A percentile compares a stretch with the other conserved stretches of the same genome.
phyloP scores from a whole-genome alignment of 306 rosid genomes.

The Canavalia ensiformis region DNA sequence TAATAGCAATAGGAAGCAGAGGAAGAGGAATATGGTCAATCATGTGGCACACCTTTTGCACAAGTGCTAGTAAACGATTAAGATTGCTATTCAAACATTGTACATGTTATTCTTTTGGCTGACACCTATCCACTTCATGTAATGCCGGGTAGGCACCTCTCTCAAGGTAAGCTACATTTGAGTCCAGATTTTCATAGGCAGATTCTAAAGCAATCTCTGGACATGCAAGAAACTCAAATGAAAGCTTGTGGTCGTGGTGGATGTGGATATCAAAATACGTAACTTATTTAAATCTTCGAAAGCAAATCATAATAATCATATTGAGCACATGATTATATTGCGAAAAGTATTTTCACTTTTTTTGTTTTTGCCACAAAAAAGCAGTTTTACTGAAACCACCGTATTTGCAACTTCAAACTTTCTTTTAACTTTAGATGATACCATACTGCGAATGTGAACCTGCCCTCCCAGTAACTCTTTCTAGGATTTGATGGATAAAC shows the following conservation, averaged over 20 bases:
- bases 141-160: slow-evolving; percentile 89
- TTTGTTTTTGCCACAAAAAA: no score
- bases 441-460: no score
- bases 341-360: no score
- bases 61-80: slow-evolving; percentile 90
- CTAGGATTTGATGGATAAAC: no score
- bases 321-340: no score
- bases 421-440: no score
- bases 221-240: slow-evolving; percentile 89
- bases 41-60: slow-evolving; percentile 77
- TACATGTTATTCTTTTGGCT: slow-evolving; percentile 95
- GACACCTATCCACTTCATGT: slow-evolving; percentile 93
- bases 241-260: slow-evolving; percentile 53
- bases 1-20: background rate
- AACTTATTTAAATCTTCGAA: no score
- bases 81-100: slow-evolving; percentile 95
- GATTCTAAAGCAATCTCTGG: slow-evolving; percentile 93
- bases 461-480: no score
- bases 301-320: no score
- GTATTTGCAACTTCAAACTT: no score
- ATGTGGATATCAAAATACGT: no score
- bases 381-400: no score
- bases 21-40: background rate
- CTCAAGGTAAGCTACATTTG: slow-evolving; percentile 89
- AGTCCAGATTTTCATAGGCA: slow-evolving; percentile 81